These are phyloP conservation scores for Oryza glumipatula DNA, from an alignment of 176 grass and related monocot species.

Conservation along the genomic window DNA sequence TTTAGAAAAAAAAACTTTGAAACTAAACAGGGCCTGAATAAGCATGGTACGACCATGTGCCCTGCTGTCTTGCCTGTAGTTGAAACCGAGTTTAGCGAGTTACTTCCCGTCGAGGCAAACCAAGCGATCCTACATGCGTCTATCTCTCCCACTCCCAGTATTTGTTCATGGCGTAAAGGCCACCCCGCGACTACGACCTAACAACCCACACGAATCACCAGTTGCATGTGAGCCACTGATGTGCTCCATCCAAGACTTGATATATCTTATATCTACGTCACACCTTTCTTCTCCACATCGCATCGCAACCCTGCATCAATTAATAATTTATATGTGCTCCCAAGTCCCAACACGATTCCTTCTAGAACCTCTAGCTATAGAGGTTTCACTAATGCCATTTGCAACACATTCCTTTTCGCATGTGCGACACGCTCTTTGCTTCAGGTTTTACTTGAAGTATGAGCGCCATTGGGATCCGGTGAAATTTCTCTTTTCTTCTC, in stretches of 20 bases:
- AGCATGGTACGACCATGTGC: not conserved
- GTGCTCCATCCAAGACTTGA: not conserved
- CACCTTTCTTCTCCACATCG: not conserved
- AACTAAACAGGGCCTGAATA: too few species aligned
- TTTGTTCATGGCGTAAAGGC: not conserved
- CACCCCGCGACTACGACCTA: not conserved
- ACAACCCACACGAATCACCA: conserved; percentile 6
- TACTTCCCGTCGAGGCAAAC: not conserved
- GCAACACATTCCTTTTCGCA: too few species aligned
- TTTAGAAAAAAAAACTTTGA: too few species aligned
- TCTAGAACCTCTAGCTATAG: not conserved
- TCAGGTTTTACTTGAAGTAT: not conserved
- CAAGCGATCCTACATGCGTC: not conserved
- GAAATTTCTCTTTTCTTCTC: not conserved
- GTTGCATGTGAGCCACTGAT: conserved; percentile 13
- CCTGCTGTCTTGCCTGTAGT: too few species aligned
- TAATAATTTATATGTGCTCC: not conserved
- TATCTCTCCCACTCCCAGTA: not conserved
- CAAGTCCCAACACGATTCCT: not conserved
- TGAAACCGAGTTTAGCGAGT: not conserved
- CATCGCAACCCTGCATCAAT: not conserved
- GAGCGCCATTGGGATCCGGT: not conserved
- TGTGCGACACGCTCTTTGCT: not conserved
- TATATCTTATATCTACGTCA: not conserved
- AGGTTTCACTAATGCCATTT: not conserved